Evolutionary conservation across 2,329 filamentous ascomycete species (phyloP), one percentile per base, ranked within the genome.

Genomic region (Scorias spongiosa): DNA sequence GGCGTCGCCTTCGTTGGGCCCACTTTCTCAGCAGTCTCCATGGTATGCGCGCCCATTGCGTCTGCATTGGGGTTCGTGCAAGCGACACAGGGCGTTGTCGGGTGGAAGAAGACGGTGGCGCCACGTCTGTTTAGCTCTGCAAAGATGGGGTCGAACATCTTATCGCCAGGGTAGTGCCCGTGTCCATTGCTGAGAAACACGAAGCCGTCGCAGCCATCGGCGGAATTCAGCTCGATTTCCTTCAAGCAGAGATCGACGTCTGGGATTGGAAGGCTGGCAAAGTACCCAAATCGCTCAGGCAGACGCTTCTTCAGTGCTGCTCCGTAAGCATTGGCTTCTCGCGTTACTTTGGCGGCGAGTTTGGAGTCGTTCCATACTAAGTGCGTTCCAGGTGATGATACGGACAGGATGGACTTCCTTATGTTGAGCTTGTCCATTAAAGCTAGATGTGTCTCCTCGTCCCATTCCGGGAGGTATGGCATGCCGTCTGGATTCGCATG

Each of bases 41-140:
- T 4, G 47, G 54, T n/a, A 45, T 52, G 29, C 43, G 54, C 32
- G 37, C 51, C 44, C 39, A 50, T 45, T 5, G 49, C 39, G 20
- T 42, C 12, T 9, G 45, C 48, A 14, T 48, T 41, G 2, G 48
- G 37, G 28, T 39, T 10, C 2, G 54, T 44, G 40, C 54, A 54
- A 32, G 54, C 56, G 2, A 64, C 65, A 45, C 63, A 68, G 0
- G 67, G 68, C n/a, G 61, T 70, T 0, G 71, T 75, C 1, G 71
- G 72, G 44, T 77, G 74, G 39, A 75, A 67, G 52, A 77, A 76
- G 1, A 75, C 60, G 1, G 63, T 66, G 0, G 68, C 68, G 3
- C 66, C 60, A 1, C 68, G 54, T 2, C 55, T 49, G 43, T 75
- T 67, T 20, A 77, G 54, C 30, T 64, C 66, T 2, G 65, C 60